These are phyloP conservation scores for Cladophialophora immunda DNA, from an alignment of 2,329 filamentous ascomycete species.

Conservation along the genomic window DNA sequence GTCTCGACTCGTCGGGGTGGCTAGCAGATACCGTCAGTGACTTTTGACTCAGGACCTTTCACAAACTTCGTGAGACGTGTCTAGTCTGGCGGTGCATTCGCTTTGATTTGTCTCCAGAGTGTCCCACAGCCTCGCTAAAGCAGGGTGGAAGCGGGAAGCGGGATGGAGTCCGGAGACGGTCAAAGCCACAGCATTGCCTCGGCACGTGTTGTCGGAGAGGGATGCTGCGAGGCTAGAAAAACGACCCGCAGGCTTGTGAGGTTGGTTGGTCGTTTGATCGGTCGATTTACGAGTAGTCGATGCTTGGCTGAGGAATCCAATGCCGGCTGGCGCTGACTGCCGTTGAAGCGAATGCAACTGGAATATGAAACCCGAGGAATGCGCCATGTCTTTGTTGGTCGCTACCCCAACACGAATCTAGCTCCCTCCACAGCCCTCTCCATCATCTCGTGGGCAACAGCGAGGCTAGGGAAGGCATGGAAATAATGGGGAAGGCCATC, in stretches of 20 bases:
- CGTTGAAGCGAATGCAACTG: not conserved
- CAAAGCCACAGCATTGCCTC: conserved; percentile 13
- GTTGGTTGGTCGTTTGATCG: not conserved
- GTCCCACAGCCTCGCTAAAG: conserved; percentile 11
- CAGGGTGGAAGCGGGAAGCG: conserved; percentile 3
- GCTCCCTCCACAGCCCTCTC: conserved; percentile 34
- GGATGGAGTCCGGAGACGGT: not conserved
- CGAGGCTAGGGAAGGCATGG: conserved; percentile 35
- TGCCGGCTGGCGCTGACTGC: not conserved
- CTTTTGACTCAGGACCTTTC: not conserved
- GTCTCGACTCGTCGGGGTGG: not conserved
- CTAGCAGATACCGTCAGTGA: not conserved
- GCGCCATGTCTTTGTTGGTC: not conserved
- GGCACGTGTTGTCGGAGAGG: conserved; percentile 14
- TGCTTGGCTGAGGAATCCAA: not conserved
- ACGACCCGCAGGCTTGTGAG: not conserved
- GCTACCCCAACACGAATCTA: conserved; percentile 32
- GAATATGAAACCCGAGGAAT: conserved; percentile 2
- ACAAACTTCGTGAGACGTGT: conserved; percentile 14
- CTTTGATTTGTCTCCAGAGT: not conserved
- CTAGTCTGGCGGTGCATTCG: conserved; percentile 11
- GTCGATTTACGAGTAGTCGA: not conserved
- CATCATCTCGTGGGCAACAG: conserved; percentile 35
- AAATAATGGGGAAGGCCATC: conserved; percentile 54
- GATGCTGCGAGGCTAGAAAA: conserved; percentile 16